phyloP scores from a whole-genome alignment of 2,329 filamentous ascomycete species.

The Xylariaceae sp. region DNA sequence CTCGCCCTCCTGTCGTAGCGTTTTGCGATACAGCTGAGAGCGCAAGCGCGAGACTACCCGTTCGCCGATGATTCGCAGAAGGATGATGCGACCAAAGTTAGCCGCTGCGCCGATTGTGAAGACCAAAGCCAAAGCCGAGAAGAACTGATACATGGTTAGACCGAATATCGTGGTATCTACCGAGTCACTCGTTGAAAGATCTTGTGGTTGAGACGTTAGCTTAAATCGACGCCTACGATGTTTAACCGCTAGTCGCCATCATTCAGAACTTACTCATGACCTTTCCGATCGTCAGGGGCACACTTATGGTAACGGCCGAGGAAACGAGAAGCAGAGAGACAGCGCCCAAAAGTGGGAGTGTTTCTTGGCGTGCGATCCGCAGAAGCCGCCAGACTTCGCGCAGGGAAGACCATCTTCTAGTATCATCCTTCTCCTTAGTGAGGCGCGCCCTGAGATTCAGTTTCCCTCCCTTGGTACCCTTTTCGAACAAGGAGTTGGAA shows the following conservation, averaged over 20 bases:
- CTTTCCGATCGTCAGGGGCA: conserved; percentile 93
- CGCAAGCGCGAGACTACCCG: conserved; percentile 86
- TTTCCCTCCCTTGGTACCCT: conserved; percentile 79
- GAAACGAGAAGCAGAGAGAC: conserved; percentile 84
- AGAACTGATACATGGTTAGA: conserved; percentile 81
- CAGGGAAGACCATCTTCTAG: conserved; percentile 56
- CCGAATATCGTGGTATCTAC: conserved; percentile 71
- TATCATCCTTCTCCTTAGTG: conserved; percentile 69
- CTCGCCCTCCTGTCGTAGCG: conserved; percentile 95
- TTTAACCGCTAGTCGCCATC: background rate
- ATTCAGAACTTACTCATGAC: conserved; percentile 53
- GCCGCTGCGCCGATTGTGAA: conserved; percentile 80
- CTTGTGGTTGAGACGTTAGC: conserved; percentile 35
- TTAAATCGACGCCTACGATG: background rate
- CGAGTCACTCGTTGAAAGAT: conserved; percentile 75
- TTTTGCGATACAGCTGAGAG: conserved; percentile 84
- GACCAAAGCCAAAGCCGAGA: conserved; percentile 69
- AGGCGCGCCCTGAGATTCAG: conserved; percentile 85
- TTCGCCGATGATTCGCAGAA: conserved; percentile 91
- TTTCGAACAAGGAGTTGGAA: conserved; percentile 71
- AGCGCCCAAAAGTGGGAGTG: conserved; percentile 70
- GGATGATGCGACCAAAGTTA: conserved; percentile 91
- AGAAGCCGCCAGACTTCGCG: conserved; percentile 81
- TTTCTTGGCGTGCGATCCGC: conserved; percentile 82
- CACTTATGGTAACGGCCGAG: conserved; percentile 89